phyloP scores from a whole-genome alignment of 306 rosid species.

The Dalbergia cultrata region DNA sequence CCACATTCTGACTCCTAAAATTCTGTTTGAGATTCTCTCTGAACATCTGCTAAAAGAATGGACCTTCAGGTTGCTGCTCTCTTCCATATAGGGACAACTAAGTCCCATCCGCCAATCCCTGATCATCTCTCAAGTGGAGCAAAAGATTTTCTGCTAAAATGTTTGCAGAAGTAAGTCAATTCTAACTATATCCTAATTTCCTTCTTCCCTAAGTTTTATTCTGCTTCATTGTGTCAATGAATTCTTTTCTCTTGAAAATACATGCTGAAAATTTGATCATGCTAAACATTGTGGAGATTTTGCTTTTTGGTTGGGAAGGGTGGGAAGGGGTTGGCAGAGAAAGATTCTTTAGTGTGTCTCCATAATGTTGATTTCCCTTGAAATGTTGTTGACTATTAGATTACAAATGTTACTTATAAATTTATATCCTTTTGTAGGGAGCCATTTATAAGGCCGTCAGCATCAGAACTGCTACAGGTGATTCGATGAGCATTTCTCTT shows the following conservation, averaged over 20 bases:
- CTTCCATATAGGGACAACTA: slow-evolving; percentile 95
- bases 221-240: slow-evolving; percentile 1
- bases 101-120: slow-evolving; percentile 99
- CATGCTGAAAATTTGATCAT: slow-evolving; percentile 20
- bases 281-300: slow-evolving; percentile 33
- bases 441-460: slow-evolving; percentile 79
- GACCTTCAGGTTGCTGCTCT: slow-evolving; percentile 93
- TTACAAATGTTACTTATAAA: slow-evolving; percentile 2
- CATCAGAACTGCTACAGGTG: slow-evolving; percentile 96
- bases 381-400: slow-evolving; percentile 22
- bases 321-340: not conserved
- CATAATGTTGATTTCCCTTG: slow-evolving; percentile 18
- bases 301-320: not conserved
- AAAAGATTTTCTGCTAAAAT: slow-evolving; percentile 90
- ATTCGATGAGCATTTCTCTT: slow-evolving; percentile 48
- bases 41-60: slow-evolving; percentile 53
- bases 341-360: not conserved
- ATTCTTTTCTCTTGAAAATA: slow-evolving; percentile 7
- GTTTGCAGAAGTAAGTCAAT: slow-evolving; percentile 83
- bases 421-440: slow-evolving; percentile 72
- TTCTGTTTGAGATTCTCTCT: slow-evolving; percentile 37
- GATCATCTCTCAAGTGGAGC: slow-evolving; percentile 91
- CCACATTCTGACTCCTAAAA: slow-evolving; percentile 32
- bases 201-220: slow-evolving; percentile 18
- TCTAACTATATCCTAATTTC: slow-evolving; percentile 42